phyloP scores from a whole-genome alignment of 306 rosid species.

The Malus asiatica region DNA sequence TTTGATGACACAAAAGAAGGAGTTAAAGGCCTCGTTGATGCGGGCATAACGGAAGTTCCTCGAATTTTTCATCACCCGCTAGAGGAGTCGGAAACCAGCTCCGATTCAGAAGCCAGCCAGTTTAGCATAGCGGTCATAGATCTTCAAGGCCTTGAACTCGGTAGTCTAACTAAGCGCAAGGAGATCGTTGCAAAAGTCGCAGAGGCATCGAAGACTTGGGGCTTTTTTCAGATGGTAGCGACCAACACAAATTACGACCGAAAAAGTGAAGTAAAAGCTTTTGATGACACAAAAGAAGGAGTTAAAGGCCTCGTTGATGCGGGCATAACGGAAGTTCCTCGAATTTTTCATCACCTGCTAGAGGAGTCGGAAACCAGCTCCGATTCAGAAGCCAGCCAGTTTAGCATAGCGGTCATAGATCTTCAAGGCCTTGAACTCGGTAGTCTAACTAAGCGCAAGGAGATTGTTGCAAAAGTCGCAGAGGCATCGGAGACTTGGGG shows the following conservation, averaged over 20 bases:
- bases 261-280: conserved; percentile 25
- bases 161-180: too few species aligned
- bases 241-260: conserved; percentile 15
- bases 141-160: too few species aligned
- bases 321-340: conserved; percentile 42
- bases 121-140: too few species aligned
- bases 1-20: conserved; percentile 36
- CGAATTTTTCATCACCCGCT: conserved; percentile 22
- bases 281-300: conserved; percentile 36
- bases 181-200: too few species aligned
- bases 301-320: conserved; percentile 69
- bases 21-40: conserved; percentile 66
- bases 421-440: conserved; percentile 10
- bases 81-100: neutral
- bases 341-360: conserved; percentile 22
- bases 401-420: conserved; percentile 30
- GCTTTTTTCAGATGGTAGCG: neutral
- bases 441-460: neutral
- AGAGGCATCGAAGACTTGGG: too few species aligned
- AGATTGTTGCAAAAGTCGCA: conserved; percentile 17
- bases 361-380: neutral
- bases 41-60: conserved; percentile 44
- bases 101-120: neutral
- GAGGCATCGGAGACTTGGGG: conserved; percentile 39
- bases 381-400: neutral